A percentile compares a stretch with the other conserved stretches of the same genome.
phyloP scores from a whole-genome alignment of 1,284 basidiomycete genomes.

The Prillingera fragicola region DNA sequence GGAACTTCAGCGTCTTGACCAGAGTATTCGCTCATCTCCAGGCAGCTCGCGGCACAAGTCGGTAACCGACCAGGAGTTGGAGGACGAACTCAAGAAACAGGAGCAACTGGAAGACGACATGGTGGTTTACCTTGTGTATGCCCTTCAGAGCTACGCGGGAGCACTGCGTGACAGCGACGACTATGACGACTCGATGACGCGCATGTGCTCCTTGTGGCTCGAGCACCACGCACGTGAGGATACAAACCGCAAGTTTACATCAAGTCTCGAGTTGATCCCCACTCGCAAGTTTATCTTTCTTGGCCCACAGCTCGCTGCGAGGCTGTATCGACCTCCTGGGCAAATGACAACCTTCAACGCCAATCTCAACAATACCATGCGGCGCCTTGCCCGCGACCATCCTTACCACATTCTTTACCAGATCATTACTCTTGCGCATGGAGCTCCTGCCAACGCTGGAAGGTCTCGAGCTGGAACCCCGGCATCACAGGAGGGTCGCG shows the following conservation, averaged over 20 bases:
- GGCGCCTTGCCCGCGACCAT: constrained; percentile 78
- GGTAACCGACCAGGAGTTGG: constrained; percentile 52
- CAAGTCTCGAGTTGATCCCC: constrained; percentile 54
- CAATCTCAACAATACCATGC: constrained; percentile 61
- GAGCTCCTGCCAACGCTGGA: too few species aligned
- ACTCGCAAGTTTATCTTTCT: constrained; percentile 86
- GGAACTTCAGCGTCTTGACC: constrained; percentile 27
- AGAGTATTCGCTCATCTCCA: constrained; percentile 19
- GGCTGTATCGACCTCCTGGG: constrained; percentile 57
- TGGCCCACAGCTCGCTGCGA: constrained; percentile 84
- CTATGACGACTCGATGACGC: constrained; percentile 71
- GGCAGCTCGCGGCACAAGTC: constrained; percentile 46
- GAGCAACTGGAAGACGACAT: constrained; percentile 58
- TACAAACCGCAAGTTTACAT: constrained; percentile 54
- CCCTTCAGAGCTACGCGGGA: constrained; percentile 76
- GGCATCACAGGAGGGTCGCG: constrained; percentile 54
- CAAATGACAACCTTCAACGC: constrained; percentile 55
- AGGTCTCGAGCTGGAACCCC: too few species aligned
- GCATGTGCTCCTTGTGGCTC: constrained; percentile 88
- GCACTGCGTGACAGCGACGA: constrained; percentile 64
- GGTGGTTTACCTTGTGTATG: constrained; percentile 63
- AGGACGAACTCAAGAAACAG: constrained; percentile 52
- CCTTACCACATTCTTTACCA: constrained; percentile 93
- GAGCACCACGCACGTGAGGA: constrained; percentile 53
- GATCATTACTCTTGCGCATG: constrained; percentile 60